Evolutionary conservation across 352 stramenopile genomes (phyloP).

Genomic region (Pythium scleroteichum): DNA sequence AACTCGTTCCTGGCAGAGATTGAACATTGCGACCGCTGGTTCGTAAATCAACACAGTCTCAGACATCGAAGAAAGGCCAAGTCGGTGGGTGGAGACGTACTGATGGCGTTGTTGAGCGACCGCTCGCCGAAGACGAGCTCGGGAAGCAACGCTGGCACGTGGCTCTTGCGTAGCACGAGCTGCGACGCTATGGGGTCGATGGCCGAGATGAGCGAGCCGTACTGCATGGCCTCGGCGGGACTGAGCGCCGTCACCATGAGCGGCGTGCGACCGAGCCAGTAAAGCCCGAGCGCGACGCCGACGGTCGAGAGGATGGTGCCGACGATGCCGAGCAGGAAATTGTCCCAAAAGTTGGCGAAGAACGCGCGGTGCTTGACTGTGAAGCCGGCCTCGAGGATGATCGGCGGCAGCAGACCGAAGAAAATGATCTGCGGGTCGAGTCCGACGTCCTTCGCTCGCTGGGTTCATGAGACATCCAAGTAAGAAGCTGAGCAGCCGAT

Average conservation of each 20-base stretch:
- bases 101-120: constrained; percentile 84
- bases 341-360: constrained; percentile 48
- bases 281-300: constrained; percentile 38
- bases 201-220: constrained; percentile 90
- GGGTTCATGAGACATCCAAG: no score
- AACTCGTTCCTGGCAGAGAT: constrained; percentile 31
- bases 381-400: constrained; percentile 68
- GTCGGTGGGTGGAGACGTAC: constrained; percentile 26
- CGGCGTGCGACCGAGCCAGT: constrained; percentile 38
- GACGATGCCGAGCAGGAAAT: constrained; percentile 44
- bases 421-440: constrained; percentile 57
- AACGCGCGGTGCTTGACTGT: constrained; percentile 60
- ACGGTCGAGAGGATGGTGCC: constrained; percentile 52
- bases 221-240: constrained; percentile 78
- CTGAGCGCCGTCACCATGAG: constrained; percentile 16
- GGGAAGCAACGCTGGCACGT: constrained; percentile 60
- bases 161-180: constrained; percentile 87
- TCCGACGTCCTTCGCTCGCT: constrained; percentile 34
- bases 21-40: constrained; percentile 33
- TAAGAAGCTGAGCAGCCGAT: no score
- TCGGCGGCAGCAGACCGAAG: constrained; percentile 58
- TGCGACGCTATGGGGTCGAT: constrained; percentile 93
- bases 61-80: neutral
- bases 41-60: neutral
- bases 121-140: constrained; percentile 91